phyloP scores from a whole-genome alignment of 176 grass and related monocot genomes.

The Cymbopogon citratus region DNA sequence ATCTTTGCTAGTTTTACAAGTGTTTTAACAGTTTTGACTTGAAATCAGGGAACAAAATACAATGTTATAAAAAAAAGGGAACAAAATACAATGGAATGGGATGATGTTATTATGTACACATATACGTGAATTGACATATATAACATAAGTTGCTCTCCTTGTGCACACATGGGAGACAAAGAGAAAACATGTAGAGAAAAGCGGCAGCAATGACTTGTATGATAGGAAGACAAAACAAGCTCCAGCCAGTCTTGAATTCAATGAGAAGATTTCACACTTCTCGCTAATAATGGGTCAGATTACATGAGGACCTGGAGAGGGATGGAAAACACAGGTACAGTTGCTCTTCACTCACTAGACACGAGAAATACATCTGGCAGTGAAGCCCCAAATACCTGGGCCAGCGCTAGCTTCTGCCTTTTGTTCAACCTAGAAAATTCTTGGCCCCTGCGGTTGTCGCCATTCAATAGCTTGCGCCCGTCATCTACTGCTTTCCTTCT shows the following conservation, averaged over 20 bases:
- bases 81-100: background rate
- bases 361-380: conserved; percentile 34
- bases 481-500: conserved; percentile 68
- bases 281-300: background rate
- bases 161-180: background rate
- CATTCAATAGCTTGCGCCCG: conserved; percentile 48
- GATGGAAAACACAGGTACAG: background rate
- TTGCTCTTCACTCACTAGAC: background rate
- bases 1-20: background rate
- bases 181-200: background rate
- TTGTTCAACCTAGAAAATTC: conserved; percentile 50
- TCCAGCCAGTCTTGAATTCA: background rate
- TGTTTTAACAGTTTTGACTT: background rate
- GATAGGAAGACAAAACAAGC: background rate
- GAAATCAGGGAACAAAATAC: background rate
- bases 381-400: conserved; percentile 72
- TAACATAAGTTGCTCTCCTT: background rate
- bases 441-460: conserved; percentile 7
- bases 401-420: conserved; percentile 55
- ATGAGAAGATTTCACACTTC: background rate
- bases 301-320: background rate
- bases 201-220: background rate
- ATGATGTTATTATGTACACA: background rate
- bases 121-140: background rate
- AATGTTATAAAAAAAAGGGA: background rate